phyloP scores from a whole-genome alignment of 108 stramenopile species.

The Epithemia pelagica region DNA sequence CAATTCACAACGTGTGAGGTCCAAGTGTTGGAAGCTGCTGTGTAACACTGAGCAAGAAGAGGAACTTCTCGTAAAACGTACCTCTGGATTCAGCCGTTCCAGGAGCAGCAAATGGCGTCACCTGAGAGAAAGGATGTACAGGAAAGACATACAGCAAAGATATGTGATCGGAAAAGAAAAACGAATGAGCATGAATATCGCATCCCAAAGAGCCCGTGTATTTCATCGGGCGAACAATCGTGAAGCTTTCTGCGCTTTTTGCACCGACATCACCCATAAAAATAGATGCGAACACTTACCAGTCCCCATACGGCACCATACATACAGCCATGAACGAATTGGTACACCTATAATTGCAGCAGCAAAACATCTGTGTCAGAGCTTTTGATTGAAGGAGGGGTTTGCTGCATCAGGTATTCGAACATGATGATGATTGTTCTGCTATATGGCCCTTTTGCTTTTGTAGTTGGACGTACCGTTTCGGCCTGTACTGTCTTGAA shows the following conservation, averaged over 20 bases:
- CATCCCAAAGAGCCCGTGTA: neutral
- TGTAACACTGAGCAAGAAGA: no score
- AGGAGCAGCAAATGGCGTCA: conserved; percentile 23
- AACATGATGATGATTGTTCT: no score
- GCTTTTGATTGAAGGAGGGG: no score
- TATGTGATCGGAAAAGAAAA: neutral
- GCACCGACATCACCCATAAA: neutral
- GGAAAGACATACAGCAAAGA: no score
- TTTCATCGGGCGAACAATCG: neutral
- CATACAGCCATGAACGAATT: conserved; percentile 18
- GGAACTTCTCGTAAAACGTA: no score
- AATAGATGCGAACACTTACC: conserved; percentile 8
- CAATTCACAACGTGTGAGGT: neutral
- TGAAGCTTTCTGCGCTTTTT: neutral
- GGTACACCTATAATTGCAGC: conserved; percentile 14
- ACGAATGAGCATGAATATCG: neutral
- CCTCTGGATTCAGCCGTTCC: no score
- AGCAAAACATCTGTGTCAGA: no score
- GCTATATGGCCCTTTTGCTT: no score
- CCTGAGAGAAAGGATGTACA: neutral
- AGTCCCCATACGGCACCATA: conserved; percentile 29
- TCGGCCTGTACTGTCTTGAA: conserved; percentile 8
- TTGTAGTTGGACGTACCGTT: conserved; percentile 7
- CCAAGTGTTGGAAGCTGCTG: conserved; percentile 17
- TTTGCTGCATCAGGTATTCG: no score